Conservation (phyloP, 2,329 filamentous ascomycete genomes). For the Neocatenulostroma microsporum region DNA sequence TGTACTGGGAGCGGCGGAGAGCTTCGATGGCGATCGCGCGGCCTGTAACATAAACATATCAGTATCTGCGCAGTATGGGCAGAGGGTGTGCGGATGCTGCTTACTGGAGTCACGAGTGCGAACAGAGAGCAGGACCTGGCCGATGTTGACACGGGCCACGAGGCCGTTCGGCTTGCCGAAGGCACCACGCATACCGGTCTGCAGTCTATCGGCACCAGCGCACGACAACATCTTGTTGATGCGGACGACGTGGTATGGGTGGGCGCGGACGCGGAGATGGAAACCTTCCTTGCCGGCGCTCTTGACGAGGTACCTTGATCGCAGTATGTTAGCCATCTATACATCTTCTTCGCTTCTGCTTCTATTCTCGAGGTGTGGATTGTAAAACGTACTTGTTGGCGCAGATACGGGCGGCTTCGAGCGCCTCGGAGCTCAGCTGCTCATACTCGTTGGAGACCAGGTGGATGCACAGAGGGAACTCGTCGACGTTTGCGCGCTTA, state of each 20-base stretch:
- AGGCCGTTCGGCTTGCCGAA: constrained; percentile 99
- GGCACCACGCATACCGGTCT: constrained; percentile 99
- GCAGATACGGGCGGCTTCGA: constrained; percentile 99
- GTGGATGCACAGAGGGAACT: constrained; percentile 99
- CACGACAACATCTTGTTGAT: constrained; percentile 99
- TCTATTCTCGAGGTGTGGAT: constrained; percentile 1
- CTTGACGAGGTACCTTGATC: constrained; percentile 57
- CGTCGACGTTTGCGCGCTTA: constrained; percentile 97
- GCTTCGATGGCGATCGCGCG: constrained; percentile 92
- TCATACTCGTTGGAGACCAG: constrained; percentile 99
- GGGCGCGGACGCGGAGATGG: constrained; percentile 69
- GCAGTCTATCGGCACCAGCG: constrained; percentile 99
- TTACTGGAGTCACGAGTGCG: constrained; percentile 88
- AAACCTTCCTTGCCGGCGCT: constrained; percentile 63
- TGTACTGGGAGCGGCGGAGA: constrained; percentile 98
- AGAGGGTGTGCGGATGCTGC: constrained; percentile 22
- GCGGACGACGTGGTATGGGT: constrained; percentile 99
- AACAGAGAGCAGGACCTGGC: constrained; percentile 96
- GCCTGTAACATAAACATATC: constrained; percentile 44
- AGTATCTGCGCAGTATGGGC: neutral
- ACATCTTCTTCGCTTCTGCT: constrained; percentile 7
- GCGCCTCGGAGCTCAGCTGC: constrained; percentile 98
- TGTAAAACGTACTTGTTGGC: constrained; percentile 77
- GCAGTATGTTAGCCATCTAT: constrained; percentile 12
- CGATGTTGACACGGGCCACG: constrained; percentile 99